Evolutionary conservation across 2,329 filamentous ascomycete genomes (phyloP), one percentile per base, ranked within the genome.

Genomic region (Fusarium torreyae): DNA sequence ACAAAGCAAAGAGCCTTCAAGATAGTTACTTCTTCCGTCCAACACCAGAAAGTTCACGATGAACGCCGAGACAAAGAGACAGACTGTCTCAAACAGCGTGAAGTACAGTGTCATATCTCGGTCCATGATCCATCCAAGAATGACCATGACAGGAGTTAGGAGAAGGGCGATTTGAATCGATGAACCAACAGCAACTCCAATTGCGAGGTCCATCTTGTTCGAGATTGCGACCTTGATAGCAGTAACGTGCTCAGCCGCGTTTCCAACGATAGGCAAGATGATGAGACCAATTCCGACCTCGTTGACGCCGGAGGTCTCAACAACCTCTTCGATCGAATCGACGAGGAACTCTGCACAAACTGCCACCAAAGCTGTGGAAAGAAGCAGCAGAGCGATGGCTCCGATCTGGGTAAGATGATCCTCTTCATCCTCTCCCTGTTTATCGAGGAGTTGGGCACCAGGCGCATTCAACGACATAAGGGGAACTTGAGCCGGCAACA

Each of bases 31-130:
- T 77, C 94, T 87, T 13, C 93, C 93, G 75, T 97, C 94, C 64
- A 95, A 83, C 49, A 97, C 93, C 63, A 97, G 81, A 77, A 96
- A 97, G 80, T 95, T 96, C 80, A 95, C 92, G 67, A 97, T 94
- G 69, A 97, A 90, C 9, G 94, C 90, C 52, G 89, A 92, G 52
- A 95, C 89, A 79, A 97, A 97, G 74, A 97, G 87, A 58, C 91
- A 93, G 22, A 96, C 92, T 0, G 93, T 97, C 85, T 97, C 93
- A 79, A 97, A 97, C 49, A 94, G 86, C 63, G 93, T 93, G 79
- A 97, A 97, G 82, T 95, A 94, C 34, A 97, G 85, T 28, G 91
- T 87, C 89, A 93, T 92, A n/a, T 89, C 84, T 63, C 86, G 87
- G 64, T 85, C 80, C 78, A 92, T 86, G 63, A 85, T 86, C 91